Percentiles rank a stretch among this genome's conserved stretches.
Evolutionary conservation across 257 asterid species (phyloP).

Genomic region (Osmanthus fragrans): DNA sequence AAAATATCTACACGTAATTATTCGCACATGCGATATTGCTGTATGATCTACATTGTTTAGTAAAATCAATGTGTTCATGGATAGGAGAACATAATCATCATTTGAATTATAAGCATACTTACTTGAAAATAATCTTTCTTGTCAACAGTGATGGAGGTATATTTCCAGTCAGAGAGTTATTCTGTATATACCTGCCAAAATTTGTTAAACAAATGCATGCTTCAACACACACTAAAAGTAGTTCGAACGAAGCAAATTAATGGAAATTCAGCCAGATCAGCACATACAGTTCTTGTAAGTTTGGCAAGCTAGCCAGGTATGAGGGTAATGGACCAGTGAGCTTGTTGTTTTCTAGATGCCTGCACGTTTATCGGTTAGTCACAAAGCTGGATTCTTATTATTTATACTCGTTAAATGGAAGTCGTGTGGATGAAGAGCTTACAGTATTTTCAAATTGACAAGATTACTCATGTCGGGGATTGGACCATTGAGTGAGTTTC

Average conservation of each 20-base stretch:
- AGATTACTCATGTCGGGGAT: constrained; percentile 85
- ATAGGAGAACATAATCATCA: too few species aligned
- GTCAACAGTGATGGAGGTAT: constrained; percentile 65
- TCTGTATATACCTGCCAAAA: constrained; percentile 65
- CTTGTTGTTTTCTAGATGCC: constrained; percentile 90
- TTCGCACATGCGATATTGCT: too few species aligned
- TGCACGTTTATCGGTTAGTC: constrained; percentile 37
- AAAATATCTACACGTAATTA: too few species aligned
- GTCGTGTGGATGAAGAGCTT: constrained; percentile 37
- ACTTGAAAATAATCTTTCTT: constrained; percentile 73
- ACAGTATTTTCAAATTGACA: constrained; percentile 72
- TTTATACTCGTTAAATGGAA: neutral
- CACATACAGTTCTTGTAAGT: constrained; percentile 72
- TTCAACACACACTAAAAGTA: neutral
- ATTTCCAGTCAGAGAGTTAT: constrained; percentile 81
- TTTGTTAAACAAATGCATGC: constrained; percentile 10
- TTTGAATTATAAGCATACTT: constrained; percentile 23
- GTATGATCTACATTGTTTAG: too few species aligned
- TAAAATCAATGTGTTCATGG: too few species aligned
- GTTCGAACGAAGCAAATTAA: too few species aligned
- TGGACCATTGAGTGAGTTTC: constrained; percentile 61
- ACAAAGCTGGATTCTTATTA: neutral
- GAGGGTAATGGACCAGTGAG: constrained; percentile 73
- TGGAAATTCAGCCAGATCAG: constrained; percentile 16
- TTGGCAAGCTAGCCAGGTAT: constrained; percentile 68